These are phyloP conservation scores for Aspergillus sparsus DNA, from an alignment of 495 filamentous ascomycete genomes.

Conservation along the genomic window DNA sequence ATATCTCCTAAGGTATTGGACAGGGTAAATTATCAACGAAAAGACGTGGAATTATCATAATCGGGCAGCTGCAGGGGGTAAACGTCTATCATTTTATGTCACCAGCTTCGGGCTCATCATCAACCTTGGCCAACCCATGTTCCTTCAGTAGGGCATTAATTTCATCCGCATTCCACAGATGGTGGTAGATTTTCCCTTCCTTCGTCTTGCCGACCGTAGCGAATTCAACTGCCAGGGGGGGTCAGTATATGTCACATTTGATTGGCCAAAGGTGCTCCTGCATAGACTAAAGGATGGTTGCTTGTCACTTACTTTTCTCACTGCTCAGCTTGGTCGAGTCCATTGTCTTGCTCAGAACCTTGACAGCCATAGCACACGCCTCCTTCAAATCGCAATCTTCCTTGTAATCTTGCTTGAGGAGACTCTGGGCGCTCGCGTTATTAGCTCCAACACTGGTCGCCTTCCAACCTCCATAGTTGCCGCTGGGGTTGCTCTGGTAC, in stretches of 20 bases:
- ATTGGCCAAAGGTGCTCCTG: neutral
- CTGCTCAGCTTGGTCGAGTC: conserved; percentile 97
- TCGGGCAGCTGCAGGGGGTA: conserved; percentile 15
- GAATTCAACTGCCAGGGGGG: conserved; percentile 75
- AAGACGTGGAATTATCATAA: conserved; percentile 34
- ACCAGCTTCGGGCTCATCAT: conserved; percentile 71
- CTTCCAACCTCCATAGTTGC: conserved; percentile 99
- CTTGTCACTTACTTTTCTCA: conserved; percentile 80
- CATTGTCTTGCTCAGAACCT: conserved; percentile 99
- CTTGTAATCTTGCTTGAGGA: conserved; percentile 99
- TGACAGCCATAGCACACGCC: conserved; percentile 95
- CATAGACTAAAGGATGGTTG: neutral
- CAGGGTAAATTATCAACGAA: conserved; percentile 14
- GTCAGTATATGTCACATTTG: conserved; percentile 33
- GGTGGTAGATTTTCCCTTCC: conserved; percentile 94
- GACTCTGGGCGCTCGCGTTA: conserved; percentile 94
- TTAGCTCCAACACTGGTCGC: conserved; percentile 97
- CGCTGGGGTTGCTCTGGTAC: conserved; percentile 99
- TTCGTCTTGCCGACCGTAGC: conserved; percentile 96
- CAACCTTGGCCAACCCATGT: conserved; percentile 89
- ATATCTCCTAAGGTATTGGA: conserved; percentile 6
- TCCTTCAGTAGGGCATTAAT: conserved; percentile 92
- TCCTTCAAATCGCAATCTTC: conserved; percentile 95
- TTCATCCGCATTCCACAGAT: conserved; percentile 95
- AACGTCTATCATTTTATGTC: conserved; percentile 41